Evolutionary conservation across 192 early-diverging fungal genomes (phyloP), one percentile per base, ranked within the genome.

Genomic region (Coemansia sp.): DNA sequence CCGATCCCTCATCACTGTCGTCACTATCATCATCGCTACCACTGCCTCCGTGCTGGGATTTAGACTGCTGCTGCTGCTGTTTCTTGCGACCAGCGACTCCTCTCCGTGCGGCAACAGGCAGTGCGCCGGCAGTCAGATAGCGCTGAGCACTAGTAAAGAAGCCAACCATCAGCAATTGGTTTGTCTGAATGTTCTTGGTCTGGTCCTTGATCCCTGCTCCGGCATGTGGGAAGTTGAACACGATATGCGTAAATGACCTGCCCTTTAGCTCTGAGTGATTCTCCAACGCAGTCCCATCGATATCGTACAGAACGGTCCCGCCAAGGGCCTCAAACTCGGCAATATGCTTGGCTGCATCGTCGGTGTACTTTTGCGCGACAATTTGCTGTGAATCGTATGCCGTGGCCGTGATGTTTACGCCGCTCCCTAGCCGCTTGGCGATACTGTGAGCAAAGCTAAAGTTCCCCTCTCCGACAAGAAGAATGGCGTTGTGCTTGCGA

Each of bases 141-240:
- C 74, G 60, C 10, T 73, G 20, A 0, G 88, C 87, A 9, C 89
- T 88, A 8, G 64, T 64, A 58, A 93, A 90, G 62, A 93, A 93
- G 1, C 74, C 73, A 6, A 79, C 63, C 64, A 94, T 47, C 35
- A 94, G 62, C 54, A 64, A 47, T 79, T 97, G 94, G 80, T 99
- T 97, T 6, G 81, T 79, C 9, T 76, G 65, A 2, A 99, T 85
- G 70, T 97, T 99, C 39, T 92, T 84, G 49, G 87, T 83, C 82
- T 94, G 88, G 73, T 99, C 95, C 76, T 98, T 99, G 65, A 97
- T 94, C 11, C 97, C 96, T 19, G 86, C 61, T 29, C 96, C 95
- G 8, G 89, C 89, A 70, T 99, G 97, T 36, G 97, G 97, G 74
- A 99, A 99, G 73, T 97, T 96, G 73, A 99, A 98, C 14, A 96